These are phyloP conservation scores for Pseudogymnoascus destructans DNA, from an alignment of 2,329 filamentous ascomycete species.

Conservation along the genomic window DNA sequence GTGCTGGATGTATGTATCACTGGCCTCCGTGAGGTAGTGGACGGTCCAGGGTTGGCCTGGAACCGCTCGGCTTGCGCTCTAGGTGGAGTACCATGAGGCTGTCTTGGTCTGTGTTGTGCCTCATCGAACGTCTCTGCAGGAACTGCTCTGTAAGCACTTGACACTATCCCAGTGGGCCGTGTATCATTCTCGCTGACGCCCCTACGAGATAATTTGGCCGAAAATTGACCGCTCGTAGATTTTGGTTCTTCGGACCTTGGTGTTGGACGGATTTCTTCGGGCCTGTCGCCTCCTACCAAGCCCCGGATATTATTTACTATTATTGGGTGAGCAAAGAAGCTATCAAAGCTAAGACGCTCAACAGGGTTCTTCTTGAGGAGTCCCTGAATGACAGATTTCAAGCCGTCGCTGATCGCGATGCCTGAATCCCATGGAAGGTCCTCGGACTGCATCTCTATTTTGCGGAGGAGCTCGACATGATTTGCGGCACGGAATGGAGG, in stretches of 20 bases:
- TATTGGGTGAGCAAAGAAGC: slow-evolving; percentile 67
- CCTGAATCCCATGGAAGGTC: slow-evolving; percentile 66
- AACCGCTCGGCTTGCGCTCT: slow-evolving; percentile 10
- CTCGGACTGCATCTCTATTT: slow-evolving; percentile 70
- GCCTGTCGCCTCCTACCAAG: slow-evolving; percentile 62
- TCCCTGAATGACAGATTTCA: slow-evolving; percentile 68
- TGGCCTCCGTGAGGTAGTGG: slow-evolving; percentile 15
- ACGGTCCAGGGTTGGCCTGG: not conserved
- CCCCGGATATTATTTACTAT: slow-evolving; percentile 67
- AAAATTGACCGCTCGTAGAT: slow-evolving; percentile 17
- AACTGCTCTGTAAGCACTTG: not conserved
- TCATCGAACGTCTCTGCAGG: slow-evolving; percentile 12
- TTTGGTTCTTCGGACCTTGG: slow-evolving; percentile 15
- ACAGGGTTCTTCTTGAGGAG: slow-evolving; percentile 77
- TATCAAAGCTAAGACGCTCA: slow-evolving; percentile 72
- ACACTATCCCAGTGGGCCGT: slow-evolving; percentile 11
- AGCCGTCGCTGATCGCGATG: slow-evolving; percentile 50
- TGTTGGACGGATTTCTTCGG: slow-evolving; percentile 18
- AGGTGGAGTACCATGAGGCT: slow-evolving; percentile 17
- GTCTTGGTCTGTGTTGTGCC: slow-evolving; percentile 13
- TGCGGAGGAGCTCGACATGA: slow-evolving; percentile 83
- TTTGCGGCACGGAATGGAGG: slow-evolving; percentile 88
- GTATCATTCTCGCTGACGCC: slow-evolving; percentile 12
- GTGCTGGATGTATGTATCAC: slow-evolving; percentile 34
- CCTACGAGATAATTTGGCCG: slow-evolving; percentile 16